These are phyloP conservation scores for Paramecium biaurelia DNA, from an alignment of 73 alveolate genomes.

Conservation along the genomic window DNA sequence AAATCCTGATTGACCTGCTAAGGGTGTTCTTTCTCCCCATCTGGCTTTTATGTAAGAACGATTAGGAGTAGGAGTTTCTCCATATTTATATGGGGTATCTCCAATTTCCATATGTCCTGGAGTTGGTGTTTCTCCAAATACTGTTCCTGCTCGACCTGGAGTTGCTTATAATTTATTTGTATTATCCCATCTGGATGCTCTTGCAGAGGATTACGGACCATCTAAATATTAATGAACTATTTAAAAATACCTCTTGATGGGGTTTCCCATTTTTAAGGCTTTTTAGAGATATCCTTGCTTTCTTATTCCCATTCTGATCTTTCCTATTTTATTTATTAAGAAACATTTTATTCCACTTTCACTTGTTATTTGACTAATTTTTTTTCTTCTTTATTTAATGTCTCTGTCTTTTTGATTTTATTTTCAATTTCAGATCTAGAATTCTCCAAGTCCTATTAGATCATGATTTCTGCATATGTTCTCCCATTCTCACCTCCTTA, in stretches of 20 bases:
- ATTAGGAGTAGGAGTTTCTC: constrained; percentile 66
- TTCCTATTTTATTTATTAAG: not conserved
- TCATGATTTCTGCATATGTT: constrained; percentile 43
- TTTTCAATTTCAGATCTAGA: constrained; percentile 32
- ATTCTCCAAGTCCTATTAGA: constrained; percentile 28
- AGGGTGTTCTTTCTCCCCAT: constrained; percentile 63
- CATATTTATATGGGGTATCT: constrained; percentile 57
- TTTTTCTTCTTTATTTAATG: not conserved
- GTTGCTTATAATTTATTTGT: not conserved
- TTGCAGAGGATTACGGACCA: constrained; percentile 9
- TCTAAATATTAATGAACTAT: not conserved
- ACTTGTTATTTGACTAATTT: not conserved
- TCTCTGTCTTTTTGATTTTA: not conserved
- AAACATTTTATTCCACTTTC: not conserved
- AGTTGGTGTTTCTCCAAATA: constrained; percentile 66
- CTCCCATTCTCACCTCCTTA: constrained; percentile 26
- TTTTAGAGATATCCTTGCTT: not conserved
- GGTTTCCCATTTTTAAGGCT: constrained; percentile 41
- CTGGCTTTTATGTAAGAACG: constrained; percentile 52
- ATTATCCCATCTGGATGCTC: constrained; percentile 41
- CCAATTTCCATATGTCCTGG: constrained; percentile 55
- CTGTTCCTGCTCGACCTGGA: constrained; percentile 53
- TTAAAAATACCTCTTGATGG: constrained; percentile 4
- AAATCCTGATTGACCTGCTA: constrained; percentile 51
- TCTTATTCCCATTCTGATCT: constrained; percentile 22